A percentile compares a stretch with the other conserved stretches of the same genome.
Conservation (phyloP, 2,329 filamentous ascomycete genomes). For the Colletotrichum sp. region DNA sequence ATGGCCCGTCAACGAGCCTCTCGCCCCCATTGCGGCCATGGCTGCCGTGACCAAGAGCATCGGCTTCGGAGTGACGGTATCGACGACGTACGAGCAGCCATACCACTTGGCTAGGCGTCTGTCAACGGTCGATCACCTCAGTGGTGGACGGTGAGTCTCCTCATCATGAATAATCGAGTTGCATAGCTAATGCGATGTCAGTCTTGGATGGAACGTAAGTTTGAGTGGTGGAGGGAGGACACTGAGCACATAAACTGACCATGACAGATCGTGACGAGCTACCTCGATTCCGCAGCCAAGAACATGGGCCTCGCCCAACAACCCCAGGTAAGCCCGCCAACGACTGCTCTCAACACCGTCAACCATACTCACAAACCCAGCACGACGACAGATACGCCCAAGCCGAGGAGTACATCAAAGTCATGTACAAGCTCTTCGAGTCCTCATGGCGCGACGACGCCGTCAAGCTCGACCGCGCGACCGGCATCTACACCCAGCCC, state of each 20-base stretch:
- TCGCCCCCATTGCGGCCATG: slow-evolving; percentile 71
- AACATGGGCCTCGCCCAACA: slow-evolving; percentile 68
- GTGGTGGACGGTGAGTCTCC: slow-evolving; percentile 58
- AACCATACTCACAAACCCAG: slow-evolving; percentile 21
- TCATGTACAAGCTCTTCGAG: slow-evolving; percentile 71
- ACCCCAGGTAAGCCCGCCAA: slow-evolving; percentile 31
- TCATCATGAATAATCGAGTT: background rate
- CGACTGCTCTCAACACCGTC: accelerated
- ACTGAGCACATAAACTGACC: slow-evolving; percentile 8
- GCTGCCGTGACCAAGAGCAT: slow-evolving; percentile 72
- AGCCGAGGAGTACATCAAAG: slow-evolving; percentile 68
- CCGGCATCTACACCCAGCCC: slow-evolving; percentile 59
- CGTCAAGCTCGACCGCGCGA: slow-evolving; percentile 62
- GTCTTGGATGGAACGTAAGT: slow-evolving; percentile 60
- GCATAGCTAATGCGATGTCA: slow-evolving; percentile 23
- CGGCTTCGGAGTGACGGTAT: slow-evolving; percentile 72
- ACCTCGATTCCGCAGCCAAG: slow-evolving; percentile 71
- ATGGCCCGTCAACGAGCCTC: slow-evolving; percentile 74
- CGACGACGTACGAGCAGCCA: slow-evolving; percentile 74
- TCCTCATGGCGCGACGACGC: slow-evolving; percentile 73
- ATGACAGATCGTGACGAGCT: slow-evolving; percentile 68
- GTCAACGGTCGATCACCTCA: slow-evolving; percentile 72
- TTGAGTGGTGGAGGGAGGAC: accelerated
- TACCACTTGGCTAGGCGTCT: slow-evolving; percentile 71
- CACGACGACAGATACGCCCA: slow-evolving; percentile 72